phyloP scores from a whole-genome alignment of 1,284 basidiomycete species.

The Meripilus lineatus region DNA sequence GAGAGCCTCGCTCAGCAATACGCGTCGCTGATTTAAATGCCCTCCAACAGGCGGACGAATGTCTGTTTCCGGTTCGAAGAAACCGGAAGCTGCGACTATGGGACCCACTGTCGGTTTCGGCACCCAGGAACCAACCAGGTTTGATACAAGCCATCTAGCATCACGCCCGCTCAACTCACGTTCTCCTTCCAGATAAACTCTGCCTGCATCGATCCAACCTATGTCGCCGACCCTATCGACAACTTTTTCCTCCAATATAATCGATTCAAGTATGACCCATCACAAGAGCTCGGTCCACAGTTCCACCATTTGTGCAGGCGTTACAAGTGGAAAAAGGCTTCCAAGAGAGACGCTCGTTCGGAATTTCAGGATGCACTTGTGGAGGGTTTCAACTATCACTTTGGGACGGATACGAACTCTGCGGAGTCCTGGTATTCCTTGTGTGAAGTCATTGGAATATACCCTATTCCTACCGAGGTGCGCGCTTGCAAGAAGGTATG shows the following conservation, averaged over 20 bases:
- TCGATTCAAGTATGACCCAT: constrained; percentile 18
- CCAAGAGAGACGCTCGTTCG: constrained; percentile 4
- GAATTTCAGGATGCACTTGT: constrained; percentile 23
- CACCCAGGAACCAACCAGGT: too few species aligned
- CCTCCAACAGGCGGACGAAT: too few species aligned
- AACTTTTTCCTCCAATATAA: constrained; percentile 21
- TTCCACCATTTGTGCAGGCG: constrained; percentile 19
- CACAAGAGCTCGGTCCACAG: constrained; percentile 16
- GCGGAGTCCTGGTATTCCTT: constrained; percentile 28
- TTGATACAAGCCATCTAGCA: too few species aligned
- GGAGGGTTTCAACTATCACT: constrained; percentile 27
- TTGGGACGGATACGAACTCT: constrained; percentile 25
- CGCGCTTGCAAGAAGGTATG: neutral
- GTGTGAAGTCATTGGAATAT: constrained; percentile 14
- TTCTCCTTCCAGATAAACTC: too few species aligned
- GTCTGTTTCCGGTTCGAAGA: too few species aligned
- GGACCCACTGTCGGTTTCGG: too few species aligned
- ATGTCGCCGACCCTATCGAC: too few species aligned
- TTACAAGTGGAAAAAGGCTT: constrained; percentile 10
- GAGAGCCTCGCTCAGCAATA: too few species aligned
- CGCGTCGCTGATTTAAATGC: too few species aligned
- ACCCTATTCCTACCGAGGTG: neutral
- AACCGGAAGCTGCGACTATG: too few species aligned
- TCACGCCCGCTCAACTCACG: too few species aligned
- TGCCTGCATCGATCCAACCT: too few species aligned